A percentile compares a stretch with the other conserved stretches of the same genome.
These are phyloP conservation scores for Chlorociboria aeruginascens DNA, from an alignment of 495 filamentous ascomycete species.

Conservation along the genomic window DNA sequence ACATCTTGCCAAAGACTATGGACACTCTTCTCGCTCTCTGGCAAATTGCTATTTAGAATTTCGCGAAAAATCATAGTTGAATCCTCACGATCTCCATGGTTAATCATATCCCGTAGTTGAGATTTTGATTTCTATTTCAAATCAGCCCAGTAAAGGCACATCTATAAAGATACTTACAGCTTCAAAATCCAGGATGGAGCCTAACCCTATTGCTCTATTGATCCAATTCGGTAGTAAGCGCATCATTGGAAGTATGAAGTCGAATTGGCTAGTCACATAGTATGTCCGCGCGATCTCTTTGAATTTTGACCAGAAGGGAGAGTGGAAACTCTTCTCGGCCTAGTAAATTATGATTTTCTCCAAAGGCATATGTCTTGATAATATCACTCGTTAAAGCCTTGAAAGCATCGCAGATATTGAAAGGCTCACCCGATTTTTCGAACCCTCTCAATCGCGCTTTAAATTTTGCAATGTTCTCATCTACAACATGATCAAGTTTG, in stretches of 20 bases:
- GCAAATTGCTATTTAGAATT: background rate
- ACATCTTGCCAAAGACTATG: slow-evolving; percentile 10
- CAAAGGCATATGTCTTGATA: background rate
- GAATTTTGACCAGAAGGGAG: background rate
- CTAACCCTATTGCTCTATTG: background rate
- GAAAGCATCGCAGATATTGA: background rate
- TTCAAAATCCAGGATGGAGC: background rate
- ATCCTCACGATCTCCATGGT: background rate
- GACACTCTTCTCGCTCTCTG: background rate
- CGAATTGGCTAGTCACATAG: background rate
- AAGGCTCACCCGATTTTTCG: background rate
- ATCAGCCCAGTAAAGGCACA: background rate
- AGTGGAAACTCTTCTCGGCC: slow-evolving; percentile 4
- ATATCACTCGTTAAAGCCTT: slow-evolving; percentile 1
- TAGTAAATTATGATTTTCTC: background rate
- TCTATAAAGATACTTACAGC: background rate
- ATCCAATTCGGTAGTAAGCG: background rate
- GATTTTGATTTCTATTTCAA: background rate
- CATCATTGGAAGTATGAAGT: background rate
- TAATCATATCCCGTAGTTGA: background rate
- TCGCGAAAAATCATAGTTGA: background rate
- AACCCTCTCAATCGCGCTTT: slow-evolving; percentile 3
- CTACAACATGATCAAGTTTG: slow-evolving; percentile 29
- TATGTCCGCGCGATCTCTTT: background rate
- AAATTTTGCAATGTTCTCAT: slow-evolving; percentile 29